These are phyloP conservation scores for Apodospora peruviana DNA, from an alignment of 495 filamentous ascomycete species.

Conservation along the genomic window DNA sequence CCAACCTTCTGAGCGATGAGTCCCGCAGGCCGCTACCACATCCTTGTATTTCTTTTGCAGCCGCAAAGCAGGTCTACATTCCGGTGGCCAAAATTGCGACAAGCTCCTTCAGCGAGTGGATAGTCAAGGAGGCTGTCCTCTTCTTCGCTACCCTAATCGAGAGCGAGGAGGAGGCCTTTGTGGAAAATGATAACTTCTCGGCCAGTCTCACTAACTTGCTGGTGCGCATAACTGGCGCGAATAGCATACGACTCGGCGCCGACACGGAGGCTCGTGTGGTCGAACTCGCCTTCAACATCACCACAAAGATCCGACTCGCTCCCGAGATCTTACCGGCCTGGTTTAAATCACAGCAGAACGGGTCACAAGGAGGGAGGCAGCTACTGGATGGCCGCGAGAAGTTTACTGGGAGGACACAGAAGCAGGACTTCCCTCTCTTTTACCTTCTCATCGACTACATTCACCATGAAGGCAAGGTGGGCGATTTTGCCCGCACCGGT, in stretches of 20 bases:
- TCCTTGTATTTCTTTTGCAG: constrained; percentile 78
- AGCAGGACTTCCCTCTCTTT: constrained; percentile 91
- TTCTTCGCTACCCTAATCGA: constrained; percentile 89
- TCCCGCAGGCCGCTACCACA: constrained; percentile 80
- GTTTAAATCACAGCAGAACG: constrained; percentile 58
- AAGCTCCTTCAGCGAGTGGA: constrained; percentile 68
- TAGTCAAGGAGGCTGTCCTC: constrained; percentile 74
- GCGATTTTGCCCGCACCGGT: constrained; percentile 96
- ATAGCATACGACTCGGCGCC: constrained; percentile 53
- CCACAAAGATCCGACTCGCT: constrained; percentile 87
- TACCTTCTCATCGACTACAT: constrained; percentile 94
- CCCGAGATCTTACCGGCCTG: constrained; percentile 79
- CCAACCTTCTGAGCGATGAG: constrained; percentile 79
- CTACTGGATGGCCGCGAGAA: constrained; percentile 46
- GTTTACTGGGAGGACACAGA: constrained; percentile 81
- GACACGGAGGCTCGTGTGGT: constrained; percentile 81
- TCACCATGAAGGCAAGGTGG: constrained; percentile 84
- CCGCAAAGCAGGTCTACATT: constrained; percentile 79
- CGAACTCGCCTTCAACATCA: constrained; percentile 87
- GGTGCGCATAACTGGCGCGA: constrained; percentile 56
- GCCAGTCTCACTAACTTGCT: constrained; percentile 77
- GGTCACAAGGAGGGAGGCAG: constrained; percentile 39
- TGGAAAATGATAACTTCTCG: constrained; percentile 78
- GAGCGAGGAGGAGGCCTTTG: constrained; percentile 90
- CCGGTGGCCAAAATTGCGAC: constrained; percentile 80